A percentile compares a stretch with the other conserved stretches of the same genome.
Evolutionary conservation across 345 rosid species (phyloP).

Genomic region (Capsella bursapastoris): DNA sequence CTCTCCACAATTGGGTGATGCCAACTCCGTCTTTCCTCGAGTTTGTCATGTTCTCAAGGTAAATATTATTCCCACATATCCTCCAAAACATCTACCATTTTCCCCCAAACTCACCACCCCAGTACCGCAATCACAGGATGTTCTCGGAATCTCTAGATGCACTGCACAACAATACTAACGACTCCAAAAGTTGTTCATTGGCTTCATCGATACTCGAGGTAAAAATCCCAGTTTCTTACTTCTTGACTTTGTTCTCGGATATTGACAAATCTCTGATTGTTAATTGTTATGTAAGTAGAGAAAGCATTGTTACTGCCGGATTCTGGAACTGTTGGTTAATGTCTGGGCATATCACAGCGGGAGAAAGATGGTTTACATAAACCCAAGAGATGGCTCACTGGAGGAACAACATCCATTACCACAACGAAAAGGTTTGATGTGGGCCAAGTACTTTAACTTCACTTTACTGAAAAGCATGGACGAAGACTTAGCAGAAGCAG

Average conservation of each 20-base stretch:
- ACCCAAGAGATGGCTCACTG: constrained; percentile 69
- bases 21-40: constrained; percentile 95
- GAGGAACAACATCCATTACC: constrained; percentile 78
- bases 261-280: constrained; percentile 12
- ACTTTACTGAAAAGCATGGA: constrained; percentile 89
- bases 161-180: constrained; percentile 57
- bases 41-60: constrained; percentile 91
- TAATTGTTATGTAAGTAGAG: constrained; percentile 49
- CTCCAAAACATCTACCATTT: constrained; percentile 12
- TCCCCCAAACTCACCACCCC: constrained; percentile 9
- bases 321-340: constrained; percentile 81
- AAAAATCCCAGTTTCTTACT: constrained; percentile 32
- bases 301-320: constrained; percentile 89
- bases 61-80: constrained; percentile 20
- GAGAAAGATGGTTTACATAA: constrained; percentile 83
- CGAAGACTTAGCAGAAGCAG: constrained; percentile 98
- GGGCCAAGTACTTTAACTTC: constrained; percentile 81
- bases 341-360: constrained; percentile 98
- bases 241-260: neutral
- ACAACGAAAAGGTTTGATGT: constrained; percentile 65
- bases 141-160: constrained; percentile 90
- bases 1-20: constrained; percentile 97
- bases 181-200: constrained; percentile 53
- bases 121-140: constrained; percentile 60
- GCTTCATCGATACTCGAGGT: constrained; percentile 79